These are phyloP conservation scores for Nannochloropsis oceanica DNA, from an alignment of 108 stramenopile species.

Conservation along the genomic window DNA sequence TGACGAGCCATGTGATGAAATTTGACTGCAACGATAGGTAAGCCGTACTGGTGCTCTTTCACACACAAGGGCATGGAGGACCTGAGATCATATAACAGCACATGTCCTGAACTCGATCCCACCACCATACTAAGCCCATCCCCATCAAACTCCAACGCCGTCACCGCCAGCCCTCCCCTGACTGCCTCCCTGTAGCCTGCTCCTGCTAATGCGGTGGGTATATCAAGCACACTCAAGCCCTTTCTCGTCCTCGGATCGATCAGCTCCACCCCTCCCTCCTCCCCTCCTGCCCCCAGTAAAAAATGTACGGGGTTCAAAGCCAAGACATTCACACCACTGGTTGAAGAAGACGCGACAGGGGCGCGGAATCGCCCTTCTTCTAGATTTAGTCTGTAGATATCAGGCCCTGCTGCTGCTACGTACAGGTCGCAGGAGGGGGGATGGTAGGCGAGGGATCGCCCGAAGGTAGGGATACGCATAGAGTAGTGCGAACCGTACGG, in stretches of 20 bases:
- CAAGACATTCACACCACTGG: not conserved
- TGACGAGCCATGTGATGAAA: slow-evolving; percentile 45
- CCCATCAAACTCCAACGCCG: slow-evolving; percentile 61
- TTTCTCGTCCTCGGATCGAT: not conserved
- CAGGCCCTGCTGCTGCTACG: slow-evolving; percentile 52
- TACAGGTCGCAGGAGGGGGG: slow-evolving; percentile 68
- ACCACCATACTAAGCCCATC: slow-evolving; percentile 73
- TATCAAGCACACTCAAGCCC: not conserved
- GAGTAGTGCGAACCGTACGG: slow-evolving; percentile 83
- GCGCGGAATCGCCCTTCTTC: slow-evolving; percentile 86
- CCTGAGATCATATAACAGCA: slow-evolving; percentile 83
- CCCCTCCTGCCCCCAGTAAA: not conserved
- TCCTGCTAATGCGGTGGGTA: not conserved
- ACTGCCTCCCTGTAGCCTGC: not conserved
- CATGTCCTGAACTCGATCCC: slow-evolving; percentile 73
- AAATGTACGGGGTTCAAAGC: not conserved
- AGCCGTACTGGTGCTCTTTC: slow-evolving; percentile 90
- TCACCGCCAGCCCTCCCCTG: slow-evolving; percentile 44
- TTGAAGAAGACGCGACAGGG: slow-evolving; percentile 38
- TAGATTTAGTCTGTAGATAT: slow-evolving; percentile 80
- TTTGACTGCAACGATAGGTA: slow-evolving; percentile 74
- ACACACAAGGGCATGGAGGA: slow-evolving; percentile 63
- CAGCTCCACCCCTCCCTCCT: not conserved
- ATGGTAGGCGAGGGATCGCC: slow-evolving; percentile 82
- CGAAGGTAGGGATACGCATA: slow-evolving; percentile 82